Base-by-base conservation (phyloP, 768 basidiomycete species). In the Leccinum disarticulatum region DNA sequence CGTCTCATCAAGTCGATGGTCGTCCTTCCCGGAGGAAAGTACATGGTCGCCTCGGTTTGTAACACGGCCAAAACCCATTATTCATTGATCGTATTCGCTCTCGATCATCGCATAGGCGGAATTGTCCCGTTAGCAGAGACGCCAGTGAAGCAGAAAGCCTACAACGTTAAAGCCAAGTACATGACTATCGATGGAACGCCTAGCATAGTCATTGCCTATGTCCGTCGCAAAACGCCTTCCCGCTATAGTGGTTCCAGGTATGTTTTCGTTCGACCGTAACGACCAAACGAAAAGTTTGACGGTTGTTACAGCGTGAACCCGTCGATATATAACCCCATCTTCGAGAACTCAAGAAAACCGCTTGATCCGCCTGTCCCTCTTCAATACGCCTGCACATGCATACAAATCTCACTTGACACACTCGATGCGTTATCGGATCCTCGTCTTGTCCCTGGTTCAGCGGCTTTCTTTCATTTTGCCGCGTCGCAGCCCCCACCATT, bases 21-120 rank as follows among this genome's bases (percentile, higher is more conserved):
- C 43, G 68, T 87, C 30, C 77, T 88, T 9, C 84, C 87, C 7
- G 88, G 87, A 1, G 87, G 88, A 19, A 87, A 84, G 64, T 87
- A 86, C 62, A 80, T 89, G 62, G 73, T 88, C 36, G 84, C 85
- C 1, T 88, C 86, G 10, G 80, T 82, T 5, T 77, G 74, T 62
- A 81, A 85, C 65, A 63, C 65, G 3, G 69, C 70, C 13, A 76
- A 74, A 55, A 75, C 73, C 35, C 77, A 77, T 38, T 86, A 81
- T 66, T 81, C 77, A 48, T 68, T 90, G 30, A 70, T 78, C 13
- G 70, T 89, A 1, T 88, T 79, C 61, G 76, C 77, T 19, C 73
- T 89, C 58, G 87, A 89, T 68, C 80, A 86, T 59, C 79, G 68
- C 35, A 74, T 56, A 46, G 61, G 81, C 74, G 54, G 77, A 31